Evolutionary conservation across 169 alveolate species (phyloP).

Genomic region (Cryptosporidium ryanae): DNA sequence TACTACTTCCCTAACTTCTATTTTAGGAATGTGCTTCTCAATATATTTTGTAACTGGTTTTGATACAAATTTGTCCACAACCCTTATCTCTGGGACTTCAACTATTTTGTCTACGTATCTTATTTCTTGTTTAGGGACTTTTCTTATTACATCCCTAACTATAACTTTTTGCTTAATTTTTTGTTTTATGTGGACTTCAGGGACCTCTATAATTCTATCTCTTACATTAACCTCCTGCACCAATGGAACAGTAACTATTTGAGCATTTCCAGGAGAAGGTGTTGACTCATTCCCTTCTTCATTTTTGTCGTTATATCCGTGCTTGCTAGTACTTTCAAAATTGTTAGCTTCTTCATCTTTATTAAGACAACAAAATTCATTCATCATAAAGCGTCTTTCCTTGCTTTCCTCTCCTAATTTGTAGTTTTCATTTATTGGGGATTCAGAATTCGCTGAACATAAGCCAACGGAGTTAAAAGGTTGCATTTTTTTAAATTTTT

Average conservation of each 20-base stretch:
- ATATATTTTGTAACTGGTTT: constrained; percentile 68
- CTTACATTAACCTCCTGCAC: constrained; percentile 74
- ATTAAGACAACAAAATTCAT: constrained; percentile 7
- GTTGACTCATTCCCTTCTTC: constrained; percentile 13
- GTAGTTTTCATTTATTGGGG: constrained; percentile 20
- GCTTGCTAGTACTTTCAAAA: not conserved
- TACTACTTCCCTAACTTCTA: constrained; percentile 55
- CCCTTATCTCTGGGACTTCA: constrained; percentile 68
- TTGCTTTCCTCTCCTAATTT: not conserved
- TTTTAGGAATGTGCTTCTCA: constrained; percentile 61
- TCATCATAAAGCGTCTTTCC: not conserved
- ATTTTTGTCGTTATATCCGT: not conserved
- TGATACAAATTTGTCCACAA: constrained; percentile 66
- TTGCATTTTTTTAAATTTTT: not conserved
- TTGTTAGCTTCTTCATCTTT: constrained; percentile 3
- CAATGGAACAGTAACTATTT: constrained; percentile 62
- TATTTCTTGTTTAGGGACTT: constrained; percentile 52
- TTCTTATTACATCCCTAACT: constrained; percentile 67
- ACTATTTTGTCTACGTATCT: constrained; percentile 54
- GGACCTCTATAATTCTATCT: constrained; percentile 71
- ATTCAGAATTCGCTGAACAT: constrained; percentile 52
- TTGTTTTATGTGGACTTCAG: constrained; percentile 70
- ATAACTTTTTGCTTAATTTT: constrained; percentile 64
- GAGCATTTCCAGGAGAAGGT: constrained; percentile 65
- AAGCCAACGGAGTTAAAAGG: constrained; percentile 17